Evolutionary conservation across 2,329 filamentous ascomycete species (phyloP).

Genomic region (Coniella lustricola): DNA sequence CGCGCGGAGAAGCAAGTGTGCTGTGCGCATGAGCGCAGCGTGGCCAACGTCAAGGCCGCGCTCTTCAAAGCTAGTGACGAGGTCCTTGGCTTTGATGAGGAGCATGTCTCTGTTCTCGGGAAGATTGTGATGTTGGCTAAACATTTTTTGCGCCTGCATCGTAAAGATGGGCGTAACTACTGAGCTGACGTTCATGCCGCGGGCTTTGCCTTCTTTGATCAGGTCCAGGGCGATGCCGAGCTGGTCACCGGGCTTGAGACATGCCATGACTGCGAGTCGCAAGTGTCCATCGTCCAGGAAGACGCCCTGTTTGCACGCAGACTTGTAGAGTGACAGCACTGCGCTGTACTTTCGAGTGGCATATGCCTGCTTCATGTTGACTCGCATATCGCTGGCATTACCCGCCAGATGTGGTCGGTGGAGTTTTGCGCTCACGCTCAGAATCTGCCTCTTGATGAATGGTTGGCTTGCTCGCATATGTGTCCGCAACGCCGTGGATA

Average conservation of each 20-base stretch:
- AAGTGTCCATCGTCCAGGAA: slow-evolving; percentile 34
- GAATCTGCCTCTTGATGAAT: slow-evolving; percentile 6
- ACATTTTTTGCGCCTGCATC: slow-evolving; percentile 29
- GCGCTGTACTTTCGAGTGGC: slow-evolving; percentile 3
- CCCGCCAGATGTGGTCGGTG: slow-evolving; percentile 2
- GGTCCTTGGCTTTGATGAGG: slow-evolving; percentile 17
- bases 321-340: slow-evolving; percentile 29
- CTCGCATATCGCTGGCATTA: slow-evolving; percentile 3
- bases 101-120: slow-evolving; percentile 16
- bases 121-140: slow-evolving; percentile 15
- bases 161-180: slow-evolving; percentile 34
- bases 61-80: slow-evolving; percentile 20
- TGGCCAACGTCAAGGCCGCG: slow-evolving; percentile 20
- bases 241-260: slow-evolving; percentile 26
- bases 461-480: slow-evolving; percentile 1
- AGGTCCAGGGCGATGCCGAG: slow-evolving; percentile 30
- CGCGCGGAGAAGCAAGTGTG: slow-evolving; percentile 22
- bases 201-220: slow-evolving; percentile 31
- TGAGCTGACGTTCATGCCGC: slow-evolving; percentile 35
- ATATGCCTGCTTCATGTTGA: slow-evolving; percentile 13
- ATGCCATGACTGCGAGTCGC: slow-evolving; percentile 40
- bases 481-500: slow-evolving; percentile 2
- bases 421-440: slow-evolving; percentile 3
- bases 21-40: slow-evolving; percentile 25
- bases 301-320: slow-evolving; percentile 29